Base-by-base conservation (phyloP, 495 filamentous ascomycete species). In the Hyphodiscus hymeniophilus region DNA sequence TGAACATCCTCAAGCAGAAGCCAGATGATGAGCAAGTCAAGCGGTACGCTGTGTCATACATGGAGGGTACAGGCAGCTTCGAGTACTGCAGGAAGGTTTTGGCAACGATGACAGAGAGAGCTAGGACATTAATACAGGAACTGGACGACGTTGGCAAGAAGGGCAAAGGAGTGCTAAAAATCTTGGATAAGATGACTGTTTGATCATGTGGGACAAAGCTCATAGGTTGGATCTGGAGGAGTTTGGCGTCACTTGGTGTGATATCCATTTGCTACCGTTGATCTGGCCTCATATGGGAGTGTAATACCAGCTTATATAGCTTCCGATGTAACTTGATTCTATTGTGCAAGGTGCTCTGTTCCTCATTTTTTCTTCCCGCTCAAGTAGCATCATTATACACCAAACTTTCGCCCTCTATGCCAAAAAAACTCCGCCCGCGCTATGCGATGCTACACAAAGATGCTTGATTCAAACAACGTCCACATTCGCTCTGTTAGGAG, bases 1-100 rank as follows among this genome's bases (percentile, higher is more conserved):
- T 95, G 51, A 95, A 92, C 56, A 97, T 97, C 38, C 69, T 98
- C 17, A 85, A 86, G 65, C 92, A 97, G 63, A 87, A 85, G 64
- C 88, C 91, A 0, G 76, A 68, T 22, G 84, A 94, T 56, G 82
- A 86, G 17, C 85, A 90, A 60, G 84, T 98, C 48, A 98, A 98
- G 70, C 68, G 76, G 39, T 95, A 91, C 60, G 92, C 94, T 0
- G 81, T 96, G n/a, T 70, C 68, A 28, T 95, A 95, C 57, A 94
- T 98, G 88, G 80, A 95, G 63, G 71, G 74, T 48, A 91, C 82
- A 1, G 88, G 89, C 12, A 94, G 81, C 54, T 97, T 98, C 63
- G 81, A 82, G 46, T 92, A 97, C 61, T 90, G 84, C 15, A 70
- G 77, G 43, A 70, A 77, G 42, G 83, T 94, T 2, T 63, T 98